Percentiles rank a stretch among this genome's conserved stretches.
These are phyloP conservation scores for Amyloporia xantha DNA, from an alignment of 768 basidiomycete genomes.

Conservation along the genomic window DNA sequence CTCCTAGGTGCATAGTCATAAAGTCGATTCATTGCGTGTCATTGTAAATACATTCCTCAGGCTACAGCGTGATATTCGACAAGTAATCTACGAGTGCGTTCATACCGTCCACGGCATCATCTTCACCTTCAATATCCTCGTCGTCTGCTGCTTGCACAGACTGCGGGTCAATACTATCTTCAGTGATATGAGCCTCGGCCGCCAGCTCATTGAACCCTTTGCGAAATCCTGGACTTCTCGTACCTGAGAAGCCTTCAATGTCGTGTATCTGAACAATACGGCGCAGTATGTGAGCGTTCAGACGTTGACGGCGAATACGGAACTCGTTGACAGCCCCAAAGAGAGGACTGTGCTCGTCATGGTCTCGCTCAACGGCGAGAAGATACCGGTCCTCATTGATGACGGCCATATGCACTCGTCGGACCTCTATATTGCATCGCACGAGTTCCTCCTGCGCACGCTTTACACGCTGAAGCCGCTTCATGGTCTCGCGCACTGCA, in stretches of 20 bases:
- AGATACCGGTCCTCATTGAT: conserved; percentile 15
- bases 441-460: conserved; percentile 22
- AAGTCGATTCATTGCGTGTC: no score
- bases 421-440: conserved; percentile 18
- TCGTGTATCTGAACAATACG: conserved; percentile 4
- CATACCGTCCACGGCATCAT: no score
- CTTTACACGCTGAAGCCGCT: conserved; percentile 10
- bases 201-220: no score
- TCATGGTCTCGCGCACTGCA: conserved; percentile 19
- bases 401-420: conserved; percentile 21
- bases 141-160: no score
- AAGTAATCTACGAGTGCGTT: no score
- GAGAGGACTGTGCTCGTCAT: not conserved
- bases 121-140: no score
- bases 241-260: conserved; percentile 6
- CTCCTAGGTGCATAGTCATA: no score
- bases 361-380: not conserved
- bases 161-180: no score
- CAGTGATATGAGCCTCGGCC: no score
- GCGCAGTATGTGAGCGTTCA: conserved; percentile 4
- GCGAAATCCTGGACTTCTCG: not conserved
- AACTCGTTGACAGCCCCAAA: conserved; percentile 4
- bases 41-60: no score
- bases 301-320: not conserved
- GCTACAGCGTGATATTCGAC: no score